Conservation (phyloP, 768 basidiomycete genomes). For the Leucosporidium yakuticum region DNA sequence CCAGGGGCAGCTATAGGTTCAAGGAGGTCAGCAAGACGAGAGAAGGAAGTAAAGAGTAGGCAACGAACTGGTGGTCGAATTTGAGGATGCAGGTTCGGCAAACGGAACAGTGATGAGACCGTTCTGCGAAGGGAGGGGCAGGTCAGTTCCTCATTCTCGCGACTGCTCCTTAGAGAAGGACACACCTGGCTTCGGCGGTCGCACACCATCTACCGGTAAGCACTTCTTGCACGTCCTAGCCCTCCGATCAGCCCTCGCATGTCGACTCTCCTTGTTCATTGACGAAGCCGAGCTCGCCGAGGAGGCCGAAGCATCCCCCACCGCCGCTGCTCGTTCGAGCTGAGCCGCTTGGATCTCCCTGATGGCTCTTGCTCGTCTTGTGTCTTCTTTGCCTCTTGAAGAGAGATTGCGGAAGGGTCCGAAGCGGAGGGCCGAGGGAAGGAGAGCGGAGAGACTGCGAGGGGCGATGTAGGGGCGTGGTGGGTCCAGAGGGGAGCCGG, state of each 20-base stretch:
- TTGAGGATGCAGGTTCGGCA: constrained; percentile 37
- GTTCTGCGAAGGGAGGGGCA: constrained; percentile 4
- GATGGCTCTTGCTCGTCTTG: neutral
- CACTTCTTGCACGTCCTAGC: constrained; percentile 36
- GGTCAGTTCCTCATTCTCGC: neutral
- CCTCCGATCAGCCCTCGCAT: neutral
- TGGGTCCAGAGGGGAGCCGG: constrained; percentile 61
- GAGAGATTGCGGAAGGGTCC: neutral
- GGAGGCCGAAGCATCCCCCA: no score
- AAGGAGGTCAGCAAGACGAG: neutral
- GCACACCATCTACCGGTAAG: neutral
- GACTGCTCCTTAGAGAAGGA: neutral
- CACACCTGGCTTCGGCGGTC: constrained; percentile 34
- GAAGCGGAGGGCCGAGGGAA: constrained; percentile 15
- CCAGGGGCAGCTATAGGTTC: constrained; percentile 44
- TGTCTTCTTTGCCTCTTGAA: neutral
- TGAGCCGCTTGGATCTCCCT: neutral
- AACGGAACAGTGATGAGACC: constrained; percentile 38
- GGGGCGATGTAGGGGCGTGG: constrained; percentile 11
- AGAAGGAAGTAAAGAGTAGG: neutral
- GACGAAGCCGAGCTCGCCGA: neutral
- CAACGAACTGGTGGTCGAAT: constrained; percentile 36
- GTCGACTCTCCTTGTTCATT: neutral
- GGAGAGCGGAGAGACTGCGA: constrained; percentile 11
- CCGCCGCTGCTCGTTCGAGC: no score